A percentile compares a stretch with the other conserved stretches of the same genome.
These are phyloP conservation scores for Cordyceps tenuipes DNA, from an alignment of 2,329 filamentous ascomycete genomes.

Conservation along the genomic window DNA sequence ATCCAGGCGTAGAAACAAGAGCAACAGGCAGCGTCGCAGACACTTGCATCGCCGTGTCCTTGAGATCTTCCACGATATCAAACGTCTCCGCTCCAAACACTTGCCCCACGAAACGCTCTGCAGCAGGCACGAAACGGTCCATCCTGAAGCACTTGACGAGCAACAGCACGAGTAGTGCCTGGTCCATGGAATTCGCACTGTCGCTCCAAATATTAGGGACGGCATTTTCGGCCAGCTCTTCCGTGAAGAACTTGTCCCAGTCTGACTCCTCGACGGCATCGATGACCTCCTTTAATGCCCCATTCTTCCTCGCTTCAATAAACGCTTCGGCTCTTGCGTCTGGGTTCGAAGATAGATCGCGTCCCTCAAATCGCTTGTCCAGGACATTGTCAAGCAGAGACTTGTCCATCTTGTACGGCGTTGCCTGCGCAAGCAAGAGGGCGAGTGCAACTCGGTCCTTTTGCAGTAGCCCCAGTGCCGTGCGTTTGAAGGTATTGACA, in stretches of 20 bases:
- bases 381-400: slow-evolving; percentile 77
- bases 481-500: slow-evolving; percentile 83
- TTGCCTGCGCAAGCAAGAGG: slow-evolving; percentile 88
- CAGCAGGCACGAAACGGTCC: slow-evolving; percentile 87
- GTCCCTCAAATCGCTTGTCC: slow-evolving; percentile 65
- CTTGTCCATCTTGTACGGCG: slow-evolving; percentile 95
- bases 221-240: slow-evolving; percentile 78
- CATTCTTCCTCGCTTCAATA: slow-evolving; percentile 57
- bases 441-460: slow-evolving; percentile 91
- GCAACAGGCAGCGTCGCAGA: slow-evolving; percentile 79
- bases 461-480: slow-evolving; percentile 85
- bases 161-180: slow-evolving; percentile 73
- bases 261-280: slow-evolving; percentile 50
- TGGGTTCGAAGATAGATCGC: slow-evolving; percentile 65
- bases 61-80: slow-evolving; percentile 77
- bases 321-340: slow-evolving; percentile 61
- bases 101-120: slow-evolving; percentile 78
- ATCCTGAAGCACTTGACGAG: slow-evolving; percentile 92
- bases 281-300: slow-evolving; percentile 65
- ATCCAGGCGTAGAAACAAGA: slow-evolving; percentile 88
- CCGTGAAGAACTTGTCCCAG: slow-evolving; percentile 76
- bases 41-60: slow-evolving; percentile 76
- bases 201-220: slow-evolving; percentile 72
- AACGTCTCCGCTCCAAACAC: slow-evolving; percentile 81
- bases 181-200: slow-evolving; percentile 55